These are phyloP conservation scores for Backusella sp. DNA, from an alignment of 192 early-diverging fungal species.

Conservation along the genomic window DNA sequence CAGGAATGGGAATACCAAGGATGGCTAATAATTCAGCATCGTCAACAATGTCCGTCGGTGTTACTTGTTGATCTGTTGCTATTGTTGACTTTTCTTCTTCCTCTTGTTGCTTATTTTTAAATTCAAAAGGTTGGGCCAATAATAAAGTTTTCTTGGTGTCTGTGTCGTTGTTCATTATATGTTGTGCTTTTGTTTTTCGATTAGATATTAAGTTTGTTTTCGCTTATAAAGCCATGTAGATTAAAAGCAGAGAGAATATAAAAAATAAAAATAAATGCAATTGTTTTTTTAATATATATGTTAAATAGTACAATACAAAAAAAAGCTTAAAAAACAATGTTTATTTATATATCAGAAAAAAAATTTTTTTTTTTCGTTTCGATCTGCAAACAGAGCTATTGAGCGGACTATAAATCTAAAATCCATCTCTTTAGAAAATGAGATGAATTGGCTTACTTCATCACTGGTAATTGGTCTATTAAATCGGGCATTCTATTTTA, in stretches of 20 bases:
- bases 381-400: neutral
- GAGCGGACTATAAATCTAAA: neutral
- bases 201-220: neutral
- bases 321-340: conserved; percentile 4
- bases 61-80: neutral
- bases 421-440: conserved; percentile 1
- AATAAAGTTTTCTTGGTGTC: neutral
- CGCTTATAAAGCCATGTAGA: neutral
- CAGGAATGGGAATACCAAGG: conserved; percentile 12
- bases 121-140: neutral
- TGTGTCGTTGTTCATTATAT: neutral
- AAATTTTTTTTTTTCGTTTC: neutral
- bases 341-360: conserved; percentile 8
- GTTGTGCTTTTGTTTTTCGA: neutral
- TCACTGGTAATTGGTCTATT: neutral
- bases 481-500: neutral
- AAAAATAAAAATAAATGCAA: neutral
- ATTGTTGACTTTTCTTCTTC: neutral
- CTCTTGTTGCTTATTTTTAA: neutral
- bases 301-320: neutral
- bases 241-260: neutral
- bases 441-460: neutral
- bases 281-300: neutral
- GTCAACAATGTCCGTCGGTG: conserved; percentile 20
- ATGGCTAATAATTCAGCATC: conserved; percentile 24